Base-by-base conservation (phyloP, 768 basidiomycete species). In the Lactifluus pinguis region DNA sequence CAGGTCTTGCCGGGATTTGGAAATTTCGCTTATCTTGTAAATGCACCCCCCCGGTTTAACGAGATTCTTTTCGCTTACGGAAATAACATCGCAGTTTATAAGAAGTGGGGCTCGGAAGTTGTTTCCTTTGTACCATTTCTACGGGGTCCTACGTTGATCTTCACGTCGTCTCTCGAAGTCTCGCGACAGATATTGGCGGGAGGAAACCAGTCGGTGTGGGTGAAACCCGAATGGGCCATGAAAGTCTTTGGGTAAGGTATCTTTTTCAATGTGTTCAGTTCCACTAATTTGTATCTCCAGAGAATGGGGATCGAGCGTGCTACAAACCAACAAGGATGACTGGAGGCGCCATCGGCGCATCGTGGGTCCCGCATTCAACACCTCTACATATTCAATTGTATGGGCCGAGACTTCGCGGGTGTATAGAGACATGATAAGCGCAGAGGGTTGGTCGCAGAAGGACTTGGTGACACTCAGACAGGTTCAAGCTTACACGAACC, bases 261-360 rank as follows among this genome's bases (percentile, higher is more conserved):
- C 36, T 17, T 21, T 45, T 38, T 25, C 10, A 10, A 41, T 17
- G 29, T 8, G 14, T 21, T 10, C 3, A 9, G 34, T 29, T 6
- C 14, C 9, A 19, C 39, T 42, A 47, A 45, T 39, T 7, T 39
- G n/a, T 38, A 9, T 39, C 38, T 19, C 19, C 36, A 60, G 61
- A 30, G 42, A 48, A 14, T 68, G 64, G 64, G 64, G 66, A 11
- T 36, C 57, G 32, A 68, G 67, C 47, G 51, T 68, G 25, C 17
- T 63, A 4, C 50, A 53, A 15, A 38, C 65, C 13, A 63, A 68
- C 42, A 55, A 55, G 9, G 62, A 61, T 10, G 55, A 53, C 14
- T 68, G 68, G 68, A 57, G 65, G 49, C 55, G 66, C 4, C 66
- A 68, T 47, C 42, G 68, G 13, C 54, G 66, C n/a, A 68, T 68